Evolutionary conservation across 176 grass and related monocot genomes (phyloP).

Genomic region (Canna indica): DNA sequence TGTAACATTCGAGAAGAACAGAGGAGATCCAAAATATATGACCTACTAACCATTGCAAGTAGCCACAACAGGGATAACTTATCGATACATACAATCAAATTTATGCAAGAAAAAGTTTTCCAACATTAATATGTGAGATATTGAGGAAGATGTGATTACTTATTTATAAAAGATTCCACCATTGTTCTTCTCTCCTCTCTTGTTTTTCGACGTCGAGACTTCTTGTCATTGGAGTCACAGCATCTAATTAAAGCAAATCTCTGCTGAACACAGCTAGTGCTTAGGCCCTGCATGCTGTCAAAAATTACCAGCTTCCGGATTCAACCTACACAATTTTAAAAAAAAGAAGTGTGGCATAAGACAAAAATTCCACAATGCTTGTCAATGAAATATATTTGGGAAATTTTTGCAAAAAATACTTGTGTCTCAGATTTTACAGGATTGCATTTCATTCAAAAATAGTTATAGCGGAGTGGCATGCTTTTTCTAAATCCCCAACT

Average conservation of each 20-base stretch:
- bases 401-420: background rate
- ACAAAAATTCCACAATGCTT: background rate
- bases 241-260: slow-evolving; percentile 40
- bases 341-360: background rate
- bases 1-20: background rate
- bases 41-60: no score
- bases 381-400: background rate
- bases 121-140: background rate
- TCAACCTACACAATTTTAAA: background rate
- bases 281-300: slow-evolving; percentile 43
- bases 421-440: background rate
- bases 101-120: background rate
- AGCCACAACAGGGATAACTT: no score
- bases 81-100: background rate
- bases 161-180: slow-evolving; percentile 74
- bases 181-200: slow-evolving; percentile 89
- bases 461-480: no score
- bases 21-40: background rate
- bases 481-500: no score
- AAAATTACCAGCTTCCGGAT: background rate
- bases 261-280: slow-evolving; percentile 32
- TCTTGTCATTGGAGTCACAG: slow-evolving; percentile 47
- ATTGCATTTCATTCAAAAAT: no score
- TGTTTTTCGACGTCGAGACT: slow-evolving; percentile 60
- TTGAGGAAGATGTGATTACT: slow-evolving; percentile 23